Base-by-base conservation (phyloP, 768 basidiomycete genomes). In the Termitomyces titanicus region DNA sequence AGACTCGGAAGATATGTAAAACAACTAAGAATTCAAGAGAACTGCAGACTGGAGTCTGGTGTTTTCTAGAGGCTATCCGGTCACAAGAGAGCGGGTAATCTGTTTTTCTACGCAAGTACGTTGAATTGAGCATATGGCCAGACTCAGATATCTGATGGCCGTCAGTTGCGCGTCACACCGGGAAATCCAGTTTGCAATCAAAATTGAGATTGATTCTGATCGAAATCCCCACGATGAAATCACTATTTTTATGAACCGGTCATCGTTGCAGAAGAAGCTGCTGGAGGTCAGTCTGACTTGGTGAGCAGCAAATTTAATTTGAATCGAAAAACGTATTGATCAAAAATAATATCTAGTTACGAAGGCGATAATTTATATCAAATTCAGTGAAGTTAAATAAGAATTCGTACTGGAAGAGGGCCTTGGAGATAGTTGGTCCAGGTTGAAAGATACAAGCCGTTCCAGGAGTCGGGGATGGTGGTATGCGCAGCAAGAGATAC, bases 71-170 rank as follows among this genome's bases (percentile, higher is more conserved):
- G 9, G 15, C 6, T 35, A 3, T 35, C 15, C 34, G 33, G 33
- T 47, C 4, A 47, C 47, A 24, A 17, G 20, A 24, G 22, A 47
- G 15, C 31, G 34, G 25, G 15, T 18, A 47, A 24, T 25, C 15
- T 25, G n/a, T 27, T 27, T 27, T 25, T 10, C 8, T 27, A 25
- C 48, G 31, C 35, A 35, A 38, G 7, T 25, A 11, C 24, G 15
- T 22, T 35, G 20, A 17, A 34, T 24, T 24, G 34, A 17, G 22
- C 34, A 35, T 35, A n/a, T n/a, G n/a, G n/a, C n/a, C n/a, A n/a
- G n/a, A n/a, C n/a, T n/a, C n/a, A n/a, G n/a, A n/a, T n/a, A n/a
- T 33, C 13, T 48, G 34, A 47, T 47, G 47, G 47, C 47, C 47
- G 47, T 45, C 17, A 5, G 9, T 8, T n/a, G n/a, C n/a, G n/a